These are phyloP conservation scores for Cucurbita pepo DNA, from an alignment of 306 rosid species.

Conservation along the genomic window DNA sequence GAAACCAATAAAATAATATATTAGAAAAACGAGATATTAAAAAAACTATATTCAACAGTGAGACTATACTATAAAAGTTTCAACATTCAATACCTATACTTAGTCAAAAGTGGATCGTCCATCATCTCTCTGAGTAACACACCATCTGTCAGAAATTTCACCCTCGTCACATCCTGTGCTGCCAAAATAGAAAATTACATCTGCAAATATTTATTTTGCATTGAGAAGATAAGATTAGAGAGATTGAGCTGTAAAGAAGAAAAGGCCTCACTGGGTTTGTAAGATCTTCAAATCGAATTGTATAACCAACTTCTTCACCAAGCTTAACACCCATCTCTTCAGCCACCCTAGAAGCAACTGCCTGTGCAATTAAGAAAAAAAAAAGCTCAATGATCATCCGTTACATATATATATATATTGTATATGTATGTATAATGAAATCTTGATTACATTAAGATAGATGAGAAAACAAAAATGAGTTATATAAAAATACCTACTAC, in stretches of 20 bases:
- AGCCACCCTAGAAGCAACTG: slow-evolving; percentile 82
- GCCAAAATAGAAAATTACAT: slow-evolving; percentile 31
- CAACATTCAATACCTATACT: slow-evolving; percentile 49
- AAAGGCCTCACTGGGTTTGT: slow-evolving; percentile 43
- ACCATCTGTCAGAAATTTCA: slow-evolving; percentile 86
- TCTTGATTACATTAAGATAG: neutral
- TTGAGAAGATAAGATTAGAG: neutral
- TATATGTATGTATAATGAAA: neutral
- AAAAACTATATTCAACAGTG: neutral
- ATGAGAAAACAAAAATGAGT: neutral
- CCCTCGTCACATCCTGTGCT: slow-evolving; percentile 60
- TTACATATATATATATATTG: neutral
- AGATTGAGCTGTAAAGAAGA: neutral
- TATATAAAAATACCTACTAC: neutral
- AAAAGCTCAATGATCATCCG: neutral
- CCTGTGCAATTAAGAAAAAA: slow-evolving; percentile 16
- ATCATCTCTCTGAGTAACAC: slow-evolving; percentile 90
- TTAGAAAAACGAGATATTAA: neutral
- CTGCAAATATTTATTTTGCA: neutral
- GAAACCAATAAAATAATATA: neutral
- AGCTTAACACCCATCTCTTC: slow-evolving; percentile 90
- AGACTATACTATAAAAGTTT: neutral
- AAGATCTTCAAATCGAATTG: slow-evolving; percentile 83
- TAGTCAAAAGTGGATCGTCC: slow-evolving; percentile 94
- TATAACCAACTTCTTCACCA: slow-evolving; percentile 88